phyloP scores from a whole-genome alignment of 2,329 filamentous ascomycete species.

The Alternaria longipes region DNA sequence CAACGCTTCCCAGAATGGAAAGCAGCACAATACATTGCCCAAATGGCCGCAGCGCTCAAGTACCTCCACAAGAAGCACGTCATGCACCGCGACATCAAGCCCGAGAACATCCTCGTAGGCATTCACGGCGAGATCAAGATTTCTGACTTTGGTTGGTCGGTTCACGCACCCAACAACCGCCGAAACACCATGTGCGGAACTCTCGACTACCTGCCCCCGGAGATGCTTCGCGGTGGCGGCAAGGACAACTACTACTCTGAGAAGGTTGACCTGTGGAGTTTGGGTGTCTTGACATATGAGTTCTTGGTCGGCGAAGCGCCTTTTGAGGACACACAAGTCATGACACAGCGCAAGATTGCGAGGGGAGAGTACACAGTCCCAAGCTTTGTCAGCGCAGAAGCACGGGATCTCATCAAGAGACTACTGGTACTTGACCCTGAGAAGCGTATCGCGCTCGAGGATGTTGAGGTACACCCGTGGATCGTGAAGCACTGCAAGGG shows the following conservation, averaged over 20 bases:
- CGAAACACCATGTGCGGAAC: slow-evolving; percentile 97
- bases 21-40: slow-evolving; percentile 85
- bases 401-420: slow-evolving; percentile 89
- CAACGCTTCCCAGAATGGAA: slow-evolving; percentile 85
- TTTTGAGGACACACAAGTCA: slow-evolving; percentile 93
- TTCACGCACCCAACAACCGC: slow-evolving; percentile 94
- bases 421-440: slow-evolving; percentile 90
- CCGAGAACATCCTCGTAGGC: slow-evolving; percentile 94
- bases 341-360: slow-evolving; percentile 91
- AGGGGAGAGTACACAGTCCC: slow-evolving; percentile 93
- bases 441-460: slow-evolving; percentile 88
- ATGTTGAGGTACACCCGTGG: slow-evolving; percentile 92
- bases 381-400: slow-evolving; percentile 88
- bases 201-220: slow-evolving; percentile 94
- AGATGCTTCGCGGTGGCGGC: slow-evolving; percentile 89
- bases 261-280: slow-evolving; percentile 95
- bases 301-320: slow-evolving; percentile 96
- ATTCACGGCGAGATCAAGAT: slow-evolving; percentile 99
- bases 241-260: slow-evolving; percentile 91
- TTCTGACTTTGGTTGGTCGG: slow-evolving; percentile 97
- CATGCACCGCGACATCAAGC: slow-evolving; percentile 97
- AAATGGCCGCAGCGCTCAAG: slow-evolving; percentile 87
- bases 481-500: slow-evolving; percentile 89
- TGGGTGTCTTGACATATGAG: slow-evolving; percentile 95
- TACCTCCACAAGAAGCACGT: slow-evolving; percentile 97